Percentiles rank a stretch among this genome's conserved stretches.
phyloP scores from a whole-genome alignment of 208 protist genomes.

The Tetramitus jugosus region DNA sequence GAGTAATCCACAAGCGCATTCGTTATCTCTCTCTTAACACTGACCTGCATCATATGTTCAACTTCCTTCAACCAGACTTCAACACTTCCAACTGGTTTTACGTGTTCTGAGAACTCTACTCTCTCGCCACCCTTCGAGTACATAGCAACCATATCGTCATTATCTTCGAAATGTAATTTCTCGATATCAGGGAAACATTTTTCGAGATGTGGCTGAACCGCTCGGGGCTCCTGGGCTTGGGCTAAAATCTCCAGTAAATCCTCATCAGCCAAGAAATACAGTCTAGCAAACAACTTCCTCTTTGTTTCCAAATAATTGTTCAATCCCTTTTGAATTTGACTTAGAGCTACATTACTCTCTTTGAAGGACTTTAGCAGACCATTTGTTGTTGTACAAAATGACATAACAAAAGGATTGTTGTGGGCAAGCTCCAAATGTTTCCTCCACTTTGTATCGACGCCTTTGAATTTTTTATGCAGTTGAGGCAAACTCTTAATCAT shows the following conservation, averaged over 20 bases:
- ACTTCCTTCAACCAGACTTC: slow-evolving; percentile 57
- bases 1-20: slow-evolving; percentile 33
- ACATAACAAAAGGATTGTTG: slow-evolving; percentile 74
- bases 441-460: slow-evolving; percentile 89
- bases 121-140: slow-evolving; percentile 43
- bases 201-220: slow-evolving; percentile 83
- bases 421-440: slow-evolving; percentile 70
- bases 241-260: slow-evolving; percentile 88
- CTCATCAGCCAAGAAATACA: slow-evolving; percentile 85
- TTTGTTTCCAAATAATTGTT: slow-evolving; percentile 93
- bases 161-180: slow-evolving; percentile 58
- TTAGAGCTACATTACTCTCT: slow-evolving; percentile 74
- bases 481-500: slow-evolving; percentile 80
- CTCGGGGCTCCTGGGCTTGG: slow-evolving; percentile 83
- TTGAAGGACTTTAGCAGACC: slow-evolving; percentile 84
- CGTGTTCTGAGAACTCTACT: slow-evolving; percentile 39
- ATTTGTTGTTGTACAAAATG: slow-evolving; percentile 77
- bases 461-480: slow-evolving; percentile 82
- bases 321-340: slow-evolving; percentile 89
- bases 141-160: slow-evolving; percentile 45
- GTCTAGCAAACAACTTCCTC: slow-evolving; percentile 79
- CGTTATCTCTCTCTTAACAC: slow-evolving; percentile 32
- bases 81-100: slow-evolving; percentile 44
- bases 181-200: slow-evolving; percentile 90
- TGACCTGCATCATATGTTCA: slow-evolving; percentile 44